Evolutionary conservation across 805 yeast genomes (phyloP).

Genomic region (Schizosaccharomyces osmophilus): DNA sequence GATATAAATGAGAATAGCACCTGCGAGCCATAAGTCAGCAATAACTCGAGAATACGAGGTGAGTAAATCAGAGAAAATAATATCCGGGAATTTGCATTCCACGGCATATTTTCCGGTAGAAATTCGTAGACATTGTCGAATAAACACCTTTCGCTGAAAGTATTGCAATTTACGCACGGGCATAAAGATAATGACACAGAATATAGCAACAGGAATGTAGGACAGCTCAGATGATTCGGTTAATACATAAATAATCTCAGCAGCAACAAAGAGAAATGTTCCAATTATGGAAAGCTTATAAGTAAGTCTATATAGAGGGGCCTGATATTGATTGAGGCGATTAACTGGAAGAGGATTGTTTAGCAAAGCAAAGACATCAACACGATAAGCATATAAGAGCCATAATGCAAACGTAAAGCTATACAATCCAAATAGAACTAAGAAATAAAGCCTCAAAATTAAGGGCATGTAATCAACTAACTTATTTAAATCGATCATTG

Average conservation of each 20-base stretch:
- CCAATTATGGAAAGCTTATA: background rate
- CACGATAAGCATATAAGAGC: background rate
- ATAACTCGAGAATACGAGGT: conserved; percentile 59
- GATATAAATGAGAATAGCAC: conserved; percentile 16
- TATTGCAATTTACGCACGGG: background rate
- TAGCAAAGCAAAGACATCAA: background rate
- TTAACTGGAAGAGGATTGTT: background rate
- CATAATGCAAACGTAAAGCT: background rate
- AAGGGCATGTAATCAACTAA: background rate
- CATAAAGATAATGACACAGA: background rate
- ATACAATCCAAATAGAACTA: background rate
- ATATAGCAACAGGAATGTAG: background rate
- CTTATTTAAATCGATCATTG: too few relatives aligned
- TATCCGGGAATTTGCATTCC: conserved; percentile 32
- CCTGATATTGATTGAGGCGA: background rate
- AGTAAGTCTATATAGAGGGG: background rate
- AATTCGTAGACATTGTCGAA: background rate
- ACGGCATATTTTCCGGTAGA: background rate
- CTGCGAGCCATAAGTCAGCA: conserved; percentile 23
- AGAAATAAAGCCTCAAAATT: background rate
- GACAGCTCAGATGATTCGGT: background rate
- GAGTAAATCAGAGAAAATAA: conserved; percentile 58
- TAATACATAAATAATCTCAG: background rate
- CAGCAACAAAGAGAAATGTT: background rate
- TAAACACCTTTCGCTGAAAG: background rate